phyloP scores from a whole-genome alignment of 2,329 filamentous ascomycete species.

The Microsporum audouinii region DNA sequence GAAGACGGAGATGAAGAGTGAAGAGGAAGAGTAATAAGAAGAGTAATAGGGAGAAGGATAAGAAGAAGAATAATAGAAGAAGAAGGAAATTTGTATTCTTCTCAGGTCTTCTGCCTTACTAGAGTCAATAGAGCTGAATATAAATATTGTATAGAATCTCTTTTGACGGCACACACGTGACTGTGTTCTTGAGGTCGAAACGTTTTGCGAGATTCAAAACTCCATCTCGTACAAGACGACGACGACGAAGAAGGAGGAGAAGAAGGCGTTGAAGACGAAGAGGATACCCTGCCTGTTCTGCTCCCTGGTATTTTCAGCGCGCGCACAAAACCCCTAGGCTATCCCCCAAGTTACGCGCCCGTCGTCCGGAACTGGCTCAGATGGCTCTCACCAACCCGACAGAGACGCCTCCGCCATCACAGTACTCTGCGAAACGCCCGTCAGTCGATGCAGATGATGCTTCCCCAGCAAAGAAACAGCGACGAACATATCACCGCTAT shows the following conservation, averaged over 20 bases:
- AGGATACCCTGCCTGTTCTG: too few relatives aligned
- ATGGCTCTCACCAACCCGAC: background rate
- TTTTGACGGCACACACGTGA: too few relatives aligned
- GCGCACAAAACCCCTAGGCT: too few relatives aligned
- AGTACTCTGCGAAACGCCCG: slow-evolving; percentile 22
- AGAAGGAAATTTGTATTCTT: too few relatives aligned
- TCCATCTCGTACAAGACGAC: too few relatives aligned
- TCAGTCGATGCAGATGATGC: slow-evolving; percentile 16
- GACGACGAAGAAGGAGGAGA: too few relatives aligned
- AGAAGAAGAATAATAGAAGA: too few relatives aligned
- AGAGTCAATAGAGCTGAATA: background rate
- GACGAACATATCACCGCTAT: slow-evolving; percentile 32
- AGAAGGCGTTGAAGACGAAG: too few relatives aligned
- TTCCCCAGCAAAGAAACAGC: slow-evolving; percentile 25
- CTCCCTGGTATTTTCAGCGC: too few relatives aligned
- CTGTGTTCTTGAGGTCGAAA: too few relatives aligned
- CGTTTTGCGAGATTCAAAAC: too few relatives aligned
- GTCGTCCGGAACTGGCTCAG: background rate
- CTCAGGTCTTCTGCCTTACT: too few relatives aligned
- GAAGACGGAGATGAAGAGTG: background rate
- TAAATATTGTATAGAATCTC: background rate
- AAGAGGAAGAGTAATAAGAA: background rate
- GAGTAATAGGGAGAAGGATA: background rate
- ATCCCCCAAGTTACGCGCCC: background rate
- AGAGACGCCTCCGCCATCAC: background rate